Evolutionary conservation across 441 rosid genomes (phyloP).

Genomic region (Breynia disticha): DNA sequence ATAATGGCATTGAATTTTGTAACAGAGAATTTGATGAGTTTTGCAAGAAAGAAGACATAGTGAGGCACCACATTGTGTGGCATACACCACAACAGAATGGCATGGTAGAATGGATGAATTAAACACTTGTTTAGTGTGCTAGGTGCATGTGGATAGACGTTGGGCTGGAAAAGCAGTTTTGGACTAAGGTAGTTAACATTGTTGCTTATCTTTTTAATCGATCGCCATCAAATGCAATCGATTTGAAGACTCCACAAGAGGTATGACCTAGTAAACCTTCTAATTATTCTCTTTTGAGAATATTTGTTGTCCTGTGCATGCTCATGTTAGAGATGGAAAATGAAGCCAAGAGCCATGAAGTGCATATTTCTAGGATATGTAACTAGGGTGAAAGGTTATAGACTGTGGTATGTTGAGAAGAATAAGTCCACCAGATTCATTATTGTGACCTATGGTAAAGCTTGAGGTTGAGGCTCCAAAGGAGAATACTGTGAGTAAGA

Average conservation of each 20-base stretch:
- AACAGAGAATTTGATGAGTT: background rate
- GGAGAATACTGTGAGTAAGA: no score
- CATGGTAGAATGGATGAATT: background rate
- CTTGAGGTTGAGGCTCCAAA: no score
- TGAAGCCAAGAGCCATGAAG: no score
- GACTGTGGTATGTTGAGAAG: no score
- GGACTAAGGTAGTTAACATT: background rate
- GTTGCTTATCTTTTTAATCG: background rate
- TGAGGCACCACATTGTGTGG: background rate
- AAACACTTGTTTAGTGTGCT: background rate
- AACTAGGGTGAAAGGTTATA: no score
- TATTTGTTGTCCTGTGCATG: background rate
- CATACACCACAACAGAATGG: conserved; percentile 3
- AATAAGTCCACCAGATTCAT: no score
- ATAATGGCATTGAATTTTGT: background rate
- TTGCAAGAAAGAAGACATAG: background rate
- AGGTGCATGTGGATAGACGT: background rate
- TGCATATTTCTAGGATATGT: no score
- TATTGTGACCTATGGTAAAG: no score
- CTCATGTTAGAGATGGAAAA: no score
- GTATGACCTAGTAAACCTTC: background rate
- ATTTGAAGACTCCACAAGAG: background rate
- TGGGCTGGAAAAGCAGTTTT: background rate
- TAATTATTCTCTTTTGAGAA: background rate
- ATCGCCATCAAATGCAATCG: background rate